Conservation (phyloP, 768 basidiomycete genomes). For the Phylloporus arenicola region DNA sequence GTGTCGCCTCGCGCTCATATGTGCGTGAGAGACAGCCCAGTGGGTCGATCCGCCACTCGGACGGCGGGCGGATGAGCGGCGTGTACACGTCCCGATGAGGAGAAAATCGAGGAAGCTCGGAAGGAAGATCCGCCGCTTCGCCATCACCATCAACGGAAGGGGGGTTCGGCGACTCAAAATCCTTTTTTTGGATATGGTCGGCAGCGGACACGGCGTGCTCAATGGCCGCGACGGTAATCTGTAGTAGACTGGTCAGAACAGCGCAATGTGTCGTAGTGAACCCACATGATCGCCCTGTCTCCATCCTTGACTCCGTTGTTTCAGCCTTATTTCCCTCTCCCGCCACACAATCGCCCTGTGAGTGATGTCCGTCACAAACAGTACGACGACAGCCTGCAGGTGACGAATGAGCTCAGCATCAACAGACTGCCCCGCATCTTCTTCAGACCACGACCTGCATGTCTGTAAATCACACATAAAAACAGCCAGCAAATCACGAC, state of each 20-base stretch:
- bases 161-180: constrained; percentile 32
- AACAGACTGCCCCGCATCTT: constrained; percentile 32
- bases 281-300: constrained; percentile 40
- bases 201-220: constrained; percentile 46
- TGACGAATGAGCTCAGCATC: constrained; percentile 45
- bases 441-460: constrained; percentile 27
- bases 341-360: constrained; percentile 48
- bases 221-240: constrained; percentile 44
- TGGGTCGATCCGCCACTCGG: constrained; percentile 7
- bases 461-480: constrained; percentile 3
- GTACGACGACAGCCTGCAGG: constrained; percentile 40
- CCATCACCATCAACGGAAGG: constrained; percentile 4
- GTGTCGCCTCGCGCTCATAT: constrained; percentile 19
- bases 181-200: constrained; percentile 36
- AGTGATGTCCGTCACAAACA: constrained; percentile 49
- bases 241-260: constrained; percentile 3
- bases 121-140: not conserved
- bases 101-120: constrained; percentile 8
- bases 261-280: not conserved
- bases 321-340: constrained; percentile 55
- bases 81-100: constrained; percentile 30
- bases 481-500: constrained; percentile 23
- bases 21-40: constrained; percentile 18
- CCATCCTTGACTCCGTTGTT: constrained; percentile 60
- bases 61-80: constrained; percentile 34